A percentile compares a stretch with the other conserved stretches of the same genome.
Evolutionary conservation across 495 filamentous ascomycete genomes (phyloP).

Genomic region (Schizothecium vesticola): DNA sequence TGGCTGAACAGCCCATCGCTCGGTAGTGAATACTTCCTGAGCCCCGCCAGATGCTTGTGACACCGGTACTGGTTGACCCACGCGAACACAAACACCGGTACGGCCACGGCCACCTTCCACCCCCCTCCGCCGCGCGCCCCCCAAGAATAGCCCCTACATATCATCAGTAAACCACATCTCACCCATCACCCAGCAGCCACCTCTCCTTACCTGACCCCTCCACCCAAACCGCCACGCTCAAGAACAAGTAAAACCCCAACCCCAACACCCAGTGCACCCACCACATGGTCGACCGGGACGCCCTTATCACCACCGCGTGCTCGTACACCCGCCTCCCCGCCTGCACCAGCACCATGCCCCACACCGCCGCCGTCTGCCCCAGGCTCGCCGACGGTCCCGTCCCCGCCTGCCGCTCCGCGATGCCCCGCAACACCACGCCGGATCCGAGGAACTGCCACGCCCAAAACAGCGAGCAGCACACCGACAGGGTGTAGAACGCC

Average conservation of each 20-base stretch:
- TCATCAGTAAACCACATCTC: background rate
- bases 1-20: conserved; percentile 56
- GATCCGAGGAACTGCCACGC: conserved; percentile 54
- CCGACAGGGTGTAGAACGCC: conserved; percentile 76
- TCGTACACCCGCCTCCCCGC: conserved; percentile 71
- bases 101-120: conserved; percentile 54
- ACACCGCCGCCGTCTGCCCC: conserved; percentile 61
- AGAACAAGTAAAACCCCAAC: conserved; percentile 66
- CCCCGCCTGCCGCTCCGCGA: conserved; percentile 33
- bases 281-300: conserved; percentile 69
- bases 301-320: conserved; percentile 55
- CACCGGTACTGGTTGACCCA: conserved; percentile 75
- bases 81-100: conserved; percentile 65
- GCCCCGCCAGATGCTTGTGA: conserved; percentile 70
- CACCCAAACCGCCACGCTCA: conserved; percentile 75
- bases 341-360: conserved; percentile 69
- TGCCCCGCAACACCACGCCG: conserved; percentile 45
- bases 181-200: conserved; percentile 4
- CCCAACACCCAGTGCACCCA: conserved; percentile 76
- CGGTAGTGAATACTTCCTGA: conserved; percentile 83
- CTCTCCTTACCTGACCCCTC: conserved; percentile 70
- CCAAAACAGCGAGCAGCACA: conserved; percentile 74
- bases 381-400: conserved; percentile 48
- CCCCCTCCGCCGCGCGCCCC: conserved; percentile 30
- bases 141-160: conserved; percentile 23